A percentile compares a stretch with the other conserved stretches of the same genome.
phyloP scores from a whole-genome alignment of 1,139 yeast genomes.

The Hanseniaspora sp. region DNA sequence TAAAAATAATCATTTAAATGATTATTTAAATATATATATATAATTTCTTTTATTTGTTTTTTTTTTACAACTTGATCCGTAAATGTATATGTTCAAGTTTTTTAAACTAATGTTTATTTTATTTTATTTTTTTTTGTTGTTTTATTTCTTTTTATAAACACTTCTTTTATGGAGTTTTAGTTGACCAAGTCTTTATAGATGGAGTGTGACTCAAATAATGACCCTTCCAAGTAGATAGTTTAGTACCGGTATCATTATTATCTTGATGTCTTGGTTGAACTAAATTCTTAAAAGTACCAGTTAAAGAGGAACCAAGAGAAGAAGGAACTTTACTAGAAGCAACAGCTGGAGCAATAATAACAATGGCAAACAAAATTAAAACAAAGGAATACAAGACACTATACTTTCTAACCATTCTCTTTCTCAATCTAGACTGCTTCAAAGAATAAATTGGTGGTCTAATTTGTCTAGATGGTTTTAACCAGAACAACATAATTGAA shows the following conservation, averaged over 20 bases:
- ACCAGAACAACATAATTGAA: conserved; percentile 97
- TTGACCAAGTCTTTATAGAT: conserved; percentile 47
- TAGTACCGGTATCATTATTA: conserved; percentile 72
- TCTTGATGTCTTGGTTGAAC: conserved; percentile 77
- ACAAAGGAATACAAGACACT: conserved; percentile 68
- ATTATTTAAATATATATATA: too few relatives aligned
- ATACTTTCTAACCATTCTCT: conserved; percentile 96
- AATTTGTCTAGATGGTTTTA: conserved; percentile 93
- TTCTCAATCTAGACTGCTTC: conserved; percentile 94
- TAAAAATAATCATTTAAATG: too few relatives aligned
- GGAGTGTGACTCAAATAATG: conserved; percentile 47
- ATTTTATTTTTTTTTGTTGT: neutral
- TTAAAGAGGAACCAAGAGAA: conserved; percentile 32
- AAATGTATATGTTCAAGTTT: neutral
- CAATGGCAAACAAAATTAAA: conserved; percentile 55
- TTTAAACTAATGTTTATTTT: neutral
- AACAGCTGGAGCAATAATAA: conserved; percentile 88
- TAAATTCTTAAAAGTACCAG: conserved; percentile 54
- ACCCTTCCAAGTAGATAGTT: conserved; percentile 42
- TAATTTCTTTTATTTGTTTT: neutral
- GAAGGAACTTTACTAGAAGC: conserved; percentile 40
- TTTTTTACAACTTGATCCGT: neutral
- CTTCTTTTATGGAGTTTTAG: conserved; percentile 35
- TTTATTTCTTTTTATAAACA: too few relatives aligned
- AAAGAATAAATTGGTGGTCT: conserved; percentile 97